Evolutionary conservation across 106 monocot species (phyloP).

Genomic region (Allium sativum): DNA sequence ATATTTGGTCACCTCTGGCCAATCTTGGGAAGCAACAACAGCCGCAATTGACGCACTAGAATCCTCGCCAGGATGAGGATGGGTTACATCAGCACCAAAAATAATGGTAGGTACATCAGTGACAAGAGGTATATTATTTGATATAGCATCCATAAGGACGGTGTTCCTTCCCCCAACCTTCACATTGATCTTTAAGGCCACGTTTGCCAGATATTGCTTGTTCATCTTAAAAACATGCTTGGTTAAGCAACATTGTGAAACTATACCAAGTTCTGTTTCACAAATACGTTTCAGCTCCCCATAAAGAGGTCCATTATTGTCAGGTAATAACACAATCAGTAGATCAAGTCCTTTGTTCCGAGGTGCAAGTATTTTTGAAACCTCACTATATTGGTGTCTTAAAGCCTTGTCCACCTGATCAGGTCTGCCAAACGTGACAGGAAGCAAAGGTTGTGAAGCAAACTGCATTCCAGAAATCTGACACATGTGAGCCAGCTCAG

Average conservation of each 20-base stretch:
- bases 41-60: constrained; percentile 97
- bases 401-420: constrained; percentile 73
- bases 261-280: constrained; percentile 91
- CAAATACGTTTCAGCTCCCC: constrained; percentile 93
- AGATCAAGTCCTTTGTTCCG: constrained; percentile 64
- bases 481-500: constrained; percentile 77
- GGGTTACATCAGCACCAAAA: constrained; percentile 98
- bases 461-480: constrained; percentile 86
- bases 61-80: constrained; percentile 97
- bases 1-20: constrained; percentile 99
- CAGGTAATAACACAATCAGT: constrained; percentile 80
- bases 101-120: constrained; percentile 88
- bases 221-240: constrained; percentile 83
- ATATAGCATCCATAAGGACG: constrained; percentile 78
- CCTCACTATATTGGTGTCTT: constrained; percentile 46
- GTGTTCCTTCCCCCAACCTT: constrained; percentile 99
- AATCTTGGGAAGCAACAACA: constrained; percentile 98
- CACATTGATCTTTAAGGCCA: constrained; percentile 93
- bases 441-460: constrained; percentile 54
- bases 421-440: constrained; percentile 42
- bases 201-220: constrained; percentile 97
- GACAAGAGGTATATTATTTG: constrained; percentile 68
- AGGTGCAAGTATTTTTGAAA: constrained; percentile 42
- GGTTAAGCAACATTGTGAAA: constrained; percentile 92
- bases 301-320: constrained; percentile 92